Percentiles rank a stretch among this genome's conserved stretches.
Evolutionary conservation across 2,329 filamentous ascomycete genomes (phyloP).

Genomic region (Xylariomycetidae sp.): DNA sequence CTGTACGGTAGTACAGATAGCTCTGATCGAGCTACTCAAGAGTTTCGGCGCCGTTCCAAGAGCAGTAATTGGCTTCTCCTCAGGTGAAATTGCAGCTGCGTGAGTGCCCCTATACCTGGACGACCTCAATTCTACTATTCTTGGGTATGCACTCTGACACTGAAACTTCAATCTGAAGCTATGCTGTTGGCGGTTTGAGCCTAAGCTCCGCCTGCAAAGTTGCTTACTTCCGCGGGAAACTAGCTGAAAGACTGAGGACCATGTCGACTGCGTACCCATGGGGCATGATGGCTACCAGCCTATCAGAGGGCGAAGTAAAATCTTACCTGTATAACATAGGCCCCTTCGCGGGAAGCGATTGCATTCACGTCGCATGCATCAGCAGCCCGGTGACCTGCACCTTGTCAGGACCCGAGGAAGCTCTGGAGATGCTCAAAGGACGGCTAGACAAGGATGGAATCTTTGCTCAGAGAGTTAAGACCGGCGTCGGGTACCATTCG

Average conservation of each 20-base stretch:
- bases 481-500: conserved; percentile 25
- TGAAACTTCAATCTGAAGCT: conserved; percentile 5
- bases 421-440: conserved; percentile 20
- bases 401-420: conserved; percentile 19
- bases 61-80: conserved; percentile 30
- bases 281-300: conserved; percentile 28
- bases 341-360: conserved; percentile 7
- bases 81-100: conserved; percentile 34
- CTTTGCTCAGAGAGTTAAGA: conserved; percentile 28
- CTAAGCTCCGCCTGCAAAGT: conserved; percentile 26
- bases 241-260: conserved; percentile 18
- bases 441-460: conserved; percentile 17
- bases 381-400: conserved; percentile 29
- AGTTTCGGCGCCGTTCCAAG: conserved; percentile 20
- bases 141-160: too few species aligned
- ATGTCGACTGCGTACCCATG: conserved; percentile 28
- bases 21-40: conserved; percentile 27
- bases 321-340: conserved; percentile 17
- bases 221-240: conserved; percentile 28
- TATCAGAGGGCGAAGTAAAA: conserved; percentile 16
- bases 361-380: conserved; percentile 24
- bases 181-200: conserved; percentile 20
- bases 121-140: background rate
- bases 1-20: conserved; percentile 30
- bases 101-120: conserved; percentile 15